Evolutionary conservation across 371 early-diverging fungal genomes (phyloP).

Genomic region (Saksenaea oblongispora): DNA sequence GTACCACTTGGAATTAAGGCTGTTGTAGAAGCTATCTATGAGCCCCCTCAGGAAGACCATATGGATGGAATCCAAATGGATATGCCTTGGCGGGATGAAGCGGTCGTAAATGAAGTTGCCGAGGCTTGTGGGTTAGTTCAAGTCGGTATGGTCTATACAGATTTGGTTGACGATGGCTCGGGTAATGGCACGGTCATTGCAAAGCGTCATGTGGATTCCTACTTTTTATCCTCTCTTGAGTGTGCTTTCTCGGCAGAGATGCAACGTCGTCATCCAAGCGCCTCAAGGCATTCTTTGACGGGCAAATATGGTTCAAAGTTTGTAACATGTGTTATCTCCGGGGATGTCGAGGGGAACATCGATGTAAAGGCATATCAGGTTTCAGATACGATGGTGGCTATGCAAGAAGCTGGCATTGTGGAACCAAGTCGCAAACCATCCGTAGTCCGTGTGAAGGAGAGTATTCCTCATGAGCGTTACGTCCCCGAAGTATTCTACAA

Average conservation of each 20-base stretch:
- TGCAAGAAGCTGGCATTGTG: conserved; percentile 92
- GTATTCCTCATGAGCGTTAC: conserved; percentile 74
- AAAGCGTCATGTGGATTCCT: conserved; percentile 90
- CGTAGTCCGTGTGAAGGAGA: conserved; percentile 84
- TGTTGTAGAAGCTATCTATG: conserved; percentile 95
- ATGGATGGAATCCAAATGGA: conserved; percentile 82
- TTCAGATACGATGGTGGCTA: conserved; percentile 88
- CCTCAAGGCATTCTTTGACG: conserved; percentile 69
- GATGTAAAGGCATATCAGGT: conserved; percentile 92
- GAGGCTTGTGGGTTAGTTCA: conserved; percentile 73
- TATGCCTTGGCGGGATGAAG: conserved; percentile 57
- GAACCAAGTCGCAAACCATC: conserved; percentile 90
- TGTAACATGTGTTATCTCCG: conserved; percentile 91
- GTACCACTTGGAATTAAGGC: conserved; percentile 98
- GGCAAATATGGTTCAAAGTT: conserved; percentile 91
- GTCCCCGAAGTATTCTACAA: conserved; percentile 97
- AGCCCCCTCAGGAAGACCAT: conserved; percentile 89
- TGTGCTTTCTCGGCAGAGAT: conserved; percentile 87
- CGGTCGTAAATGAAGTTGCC: conserved; percentile 69
- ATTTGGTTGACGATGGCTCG: conserved; percentile 86
- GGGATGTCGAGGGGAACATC: conserved; percentile 80
- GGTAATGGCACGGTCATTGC: conserved; percentile 83
- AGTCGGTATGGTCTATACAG: conserved; percentile 97
- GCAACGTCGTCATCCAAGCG: conserved; percentile 82
- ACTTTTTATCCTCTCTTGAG: conserved; percentile 94